Evolutionary conservation across 2,329 filamentous ascomycete species (phyloP).

Genomic region (Emmonsiellopsis sp.): DNA sequence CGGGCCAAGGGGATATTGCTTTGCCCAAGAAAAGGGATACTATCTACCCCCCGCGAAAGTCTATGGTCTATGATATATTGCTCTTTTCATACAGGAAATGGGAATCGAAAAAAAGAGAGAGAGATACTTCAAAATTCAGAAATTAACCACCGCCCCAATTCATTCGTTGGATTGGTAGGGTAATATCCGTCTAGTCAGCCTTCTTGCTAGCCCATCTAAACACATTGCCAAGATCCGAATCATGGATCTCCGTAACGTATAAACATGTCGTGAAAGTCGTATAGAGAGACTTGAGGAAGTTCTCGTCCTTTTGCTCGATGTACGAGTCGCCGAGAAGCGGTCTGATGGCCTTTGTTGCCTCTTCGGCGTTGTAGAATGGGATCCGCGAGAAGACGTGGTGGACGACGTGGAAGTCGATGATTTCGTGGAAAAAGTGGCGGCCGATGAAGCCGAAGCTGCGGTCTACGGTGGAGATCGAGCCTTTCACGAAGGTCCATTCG

Average conservation of each 20-base stretch:
- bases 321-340: constrained; percentile 50
- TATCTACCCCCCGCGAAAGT: not conserved
- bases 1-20: not conserved
- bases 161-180: not conserved
- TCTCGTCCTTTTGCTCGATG: constrained; percentile 24
- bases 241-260: constrained; percentile 33
- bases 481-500: constrained; percentile 54
- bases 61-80: not conserved
- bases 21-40: not conserved
- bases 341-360: constrained; percentile 50
- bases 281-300: constrained; percentile 41
- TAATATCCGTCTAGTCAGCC: not conserved
- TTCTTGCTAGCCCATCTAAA: not conserved
- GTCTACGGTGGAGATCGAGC: constrained; percentile 55
- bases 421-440: constrained; percentile 57
- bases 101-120: not conserved
- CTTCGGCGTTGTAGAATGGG: constrained; percentile 52
- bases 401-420: constrained; percentile 56
- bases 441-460: constrained; percentile 57
- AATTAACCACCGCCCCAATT: not conserved
- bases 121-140: not conserved
- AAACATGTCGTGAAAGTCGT: constrained; percentile 40
- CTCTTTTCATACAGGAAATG: not conserved
- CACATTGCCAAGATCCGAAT: not conserved
- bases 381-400: constrained; percentile 56